Percentiles rank a stretch among this genome's conserved stretches.
phyloP scores from a whole-genome alignment of 2,329 filamentous ascomycete species.

The Westerdykella aurantiaca region DNA sequence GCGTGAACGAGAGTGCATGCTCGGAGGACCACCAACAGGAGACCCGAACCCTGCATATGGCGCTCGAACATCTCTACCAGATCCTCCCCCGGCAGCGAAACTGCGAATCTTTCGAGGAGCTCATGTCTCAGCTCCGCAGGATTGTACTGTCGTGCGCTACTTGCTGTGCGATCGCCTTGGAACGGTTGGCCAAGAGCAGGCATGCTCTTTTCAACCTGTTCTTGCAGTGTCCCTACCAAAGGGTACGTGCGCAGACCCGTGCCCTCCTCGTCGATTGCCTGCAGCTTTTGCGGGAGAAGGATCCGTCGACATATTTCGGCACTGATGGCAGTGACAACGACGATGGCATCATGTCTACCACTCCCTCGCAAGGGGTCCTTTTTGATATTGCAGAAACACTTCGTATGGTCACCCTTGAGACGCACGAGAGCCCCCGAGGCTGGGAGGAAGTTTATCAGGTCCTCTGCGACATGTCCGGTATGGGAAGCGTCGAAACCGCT shows the following conservation, averaged over 20 bases:
- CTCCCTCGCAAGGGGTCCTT: constrained; percentile 14
- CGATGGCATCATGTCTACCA: constrained; percentile 15
- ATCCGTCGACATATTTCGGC: constrained; percentile 21
- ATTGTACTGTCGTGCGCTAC: constrained; percentile 47
- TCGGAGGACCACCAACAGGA: constrained; percentile 45
- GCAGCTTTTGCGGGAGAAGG: constrained; percentile 26
- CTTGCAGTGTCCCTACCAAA: constrained; percentile 23
- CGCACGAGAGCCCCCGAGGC: constrained; percentile 17
- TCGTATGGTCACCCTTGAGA: constrained; percentile 18
- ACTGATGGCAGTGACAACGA: constrained; percentile 23
- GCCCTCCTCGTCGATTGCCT: constrained; percentile 30
- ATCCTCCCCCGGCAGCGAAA: constrained; percentile 68
- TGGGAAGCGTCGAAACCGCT: constrained; percentile 26
- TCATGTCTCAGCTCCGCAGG: constrained; percentile 49
- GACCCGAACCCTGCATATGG: constrained; percentile 49
- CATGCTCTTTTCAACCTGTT: constrained; percentile 60
- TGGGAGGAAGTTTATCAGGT: constrained; percentile 36
- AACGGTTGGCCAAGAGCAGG: constrained; percentile 54
- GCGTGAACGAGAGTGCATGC: constrained; percentile 46
- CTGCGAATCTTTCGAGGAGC: constrained; percentile 54
- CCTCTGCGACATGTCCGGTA: constrained; percentile 22
- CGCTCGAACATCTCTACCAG: constrained; percentile 66
- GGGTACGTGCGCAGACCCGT: constrained; percentile 24
- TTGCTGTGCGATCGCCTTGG: constrained; percentile 55
- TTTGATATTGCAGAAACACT: constrained; percentile 15